Base-by-base conservation (phyloP, 2,329 filamentous ascomycete genomes). In the Phaeosphaeriaceae sp. region DNA sequence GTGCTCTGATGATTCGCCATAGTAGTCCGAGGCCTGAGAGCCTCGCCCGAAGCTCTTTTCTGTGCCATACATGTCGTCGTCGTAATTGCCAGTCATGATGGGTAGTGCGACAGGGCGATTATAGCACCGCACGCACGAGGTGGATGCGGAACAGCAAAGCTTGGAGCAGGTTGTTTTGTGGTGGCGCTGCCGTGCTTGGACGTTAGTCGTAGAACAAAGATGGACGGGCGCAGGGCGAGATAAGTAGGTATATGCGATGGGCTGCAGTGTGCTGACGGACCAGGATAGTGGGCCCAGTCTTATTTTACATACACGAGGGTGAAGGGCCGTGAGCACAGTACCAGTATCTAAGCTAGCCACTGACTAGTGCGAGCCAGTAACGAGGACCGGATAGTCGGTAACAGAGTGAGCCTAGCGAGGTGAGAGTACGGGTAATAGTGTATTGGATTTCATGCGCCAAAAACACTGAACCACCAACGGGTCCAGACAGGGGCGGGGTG, bases 11-110 rank as follows among this genome's bases (percentile, higher is more conserved):
- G 69, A 70, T 52, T 74, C 66, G 55, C 71, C 72, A 71, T 73
- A 74, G 60, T 70, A 71, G 48, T 70, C 63, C 28, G 66, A 70
- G 40, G 51, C 61, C 48, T 70, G 64, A 47, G 68, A 71, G 11
- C 60, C 64, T 35, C 68, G 60, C n/a, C 69, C 68, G 50, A 71
- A 71, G 56, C 68, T 71, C 68, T 73, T 73, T 49, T 73, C 70
- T 15, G 68, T 72, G 18, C 69, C 65, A 56, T 69, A 72, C 55
- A 62, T 65, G 51, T 73, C 69, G 61, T 70, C 68, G 55, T 69
- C 66, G 48, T 65, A 54, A 12, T 59, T 39, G 18, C 36, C 36
- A 15, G 42, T 61, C 69, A 71, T 70, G 45, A 37, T 53, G 44
- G 37, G 28, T 17, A 18, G 46, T 36, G 45, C 45, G 17, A 34